phyloP scores from a whole-genome alignment of 2,329 filamentous ascomycete species.

The Talaromyces amestolkiae region DNA sequence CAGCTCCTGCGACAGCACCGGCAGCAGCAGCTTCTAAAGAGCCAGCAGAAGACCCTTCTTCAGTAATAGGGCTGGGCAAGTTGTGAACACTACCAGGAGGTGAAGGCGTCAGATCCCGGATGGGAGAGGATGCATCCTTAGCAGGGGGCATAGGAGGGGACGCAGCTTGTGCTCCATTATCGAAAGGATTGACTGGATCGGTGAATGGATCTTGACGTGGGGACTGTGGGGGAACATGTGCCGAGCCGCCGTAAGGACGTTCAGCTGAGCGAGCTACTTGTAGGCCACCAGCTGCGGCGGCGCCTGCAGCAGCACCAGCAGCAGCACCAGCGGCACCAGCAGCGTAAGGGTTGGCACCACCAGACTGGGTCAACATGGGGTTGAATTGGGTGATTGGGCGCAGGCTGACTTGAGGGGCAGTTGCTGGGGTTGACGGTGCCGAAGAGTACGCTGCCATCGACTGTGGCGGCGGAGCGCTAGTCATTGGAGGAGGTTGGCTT shows the following conservation, averaged over 20 bases:
- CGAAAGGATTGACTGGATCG: conserved; percentile 69
- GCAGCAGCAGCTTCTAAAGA: conserved; percentile 13
- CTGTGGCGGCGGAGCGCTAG: conserved; percentile 31
- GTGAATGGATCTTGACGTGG: conserved; percentile 46
- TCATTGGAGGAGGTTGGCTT: conserved; percentile 26
- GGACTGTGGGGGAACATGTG: conserved; percentile 40
- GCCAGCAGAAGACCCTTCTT: background rate
- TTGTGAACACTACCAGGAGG: conserved; percentile 13
- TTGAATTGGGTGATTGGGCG: conserved; percentile 82
- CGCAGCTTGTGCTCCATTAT: conserved; percentile 55
- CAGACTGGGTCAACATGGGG: conserved; percentile 58
- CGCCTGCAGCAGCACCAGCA: conserved; percentile 17
- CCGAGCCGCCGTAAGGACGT: conserved; percentile 23
- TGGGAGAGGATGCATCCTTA: conserved; percentile 30
- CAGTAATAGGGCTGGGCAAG: background rate
- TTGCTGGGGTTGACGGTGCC: conserved; percentile 37
- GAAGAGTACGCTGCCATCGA: conserved; percentile 21
- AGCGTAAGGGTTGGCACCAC: conserved; percentile 24
- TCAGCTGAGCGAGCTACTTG: conserved; percentile 28
- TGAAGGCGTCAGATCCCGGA: conserved; percentile 40
- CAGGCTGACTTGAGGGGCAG: conserved; percentile 76
- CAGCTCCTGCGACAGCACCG: conserved; percentile 42
- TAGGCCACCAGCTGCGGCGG: conserved; percentile 24
- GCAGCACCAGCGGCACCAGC: conserved; percentile 24
- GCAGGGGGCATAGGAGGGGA: conserved; percentile 24